Evolutionary conservation across 768 basidiomycete genomes (phyloP).

Genomic region (Rhodotorula kratochvilovae): DNA sequence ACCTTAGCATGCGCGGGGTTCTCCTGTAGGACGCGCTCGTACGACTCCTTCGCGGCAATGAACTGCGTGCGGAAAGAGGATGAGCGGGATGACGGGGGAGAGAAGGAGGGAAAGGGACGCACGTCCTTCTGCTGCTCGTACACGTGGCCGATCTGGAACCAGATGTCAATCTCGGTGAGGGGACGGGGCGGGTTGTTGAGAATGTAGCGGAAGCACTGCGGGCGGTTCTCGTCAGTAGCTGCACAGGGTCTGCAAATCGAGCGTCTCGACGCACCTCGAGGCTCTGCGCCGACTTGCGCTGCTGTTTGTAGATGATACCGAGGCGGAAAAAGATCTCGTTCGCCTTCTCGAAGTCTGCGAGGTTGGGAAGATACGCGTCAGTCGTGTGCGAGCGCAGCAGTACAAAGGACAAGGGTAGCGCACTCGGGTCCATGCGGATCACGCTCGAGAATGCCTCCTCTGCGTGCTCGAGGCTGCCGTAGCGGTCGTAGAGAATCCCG

Average conservation of each 20-base stretch:
- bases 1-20: conserved; percentile 95
- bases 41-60: conserved; percentile 83
- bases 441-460: conserved; percentile 98
- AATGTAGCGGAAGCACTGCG: conserved; percentile 85
- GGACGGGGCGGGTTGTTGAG: conserved; percentile 92
- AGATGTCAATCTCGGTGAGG: conserved; percentile 93
- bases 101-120: conserved; percentile 44
- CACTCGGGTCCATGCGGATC: conserved; percentile 93
- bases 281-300: conserved; percentile 83
- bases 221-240: not conserved
- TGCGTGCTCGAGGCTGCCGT: conserved; percentile 95
- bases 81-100: not conserved
- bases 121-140: conserved; percentile 97
- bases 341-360: conserved; percentile 88
- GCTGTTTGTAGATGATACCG: conserved; percentile 99
- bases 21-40: conserved; percentile 87
- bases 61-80: conserved; percentile 55
- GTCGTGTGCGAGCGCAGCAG: no score
- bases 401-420: conserved; percentile 37
- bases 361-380: not conserved
- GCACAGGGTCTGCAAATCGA: not conserved
- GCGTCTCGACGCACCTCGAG: conserved; percentile 53
- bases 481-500: conserved; percentile 96
- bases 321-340: conserved; percentile 97
- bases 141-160: conserved; percentile 99